Conservation (phyloP, 129 eudicot species). For the Escallonia rubra region DNA sequence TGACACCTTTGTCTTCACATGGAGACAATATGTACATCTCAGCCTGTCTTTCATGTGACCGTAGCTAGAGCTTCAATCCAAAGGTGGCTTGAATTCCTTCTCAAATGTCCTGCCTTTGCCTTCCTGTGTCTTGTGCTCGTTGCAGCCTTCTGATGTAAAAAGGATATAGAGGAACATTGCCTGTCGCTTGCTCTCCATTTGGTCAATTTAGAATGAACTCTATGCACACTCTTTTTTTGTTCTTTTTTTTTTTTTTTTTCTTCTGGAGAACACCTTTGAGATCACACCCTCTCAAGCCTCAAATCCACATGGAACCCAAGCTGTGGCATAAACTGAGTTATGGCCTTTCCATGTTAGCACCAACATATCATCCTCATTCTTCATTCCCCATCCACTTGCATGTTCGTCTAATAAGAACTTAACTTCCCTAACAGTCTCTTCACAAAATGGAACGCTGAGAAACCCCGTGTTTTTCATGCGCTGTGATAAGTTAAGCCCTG, state of each 20-base stretch:
- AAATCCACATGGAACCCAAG: conserved; percentile 63
- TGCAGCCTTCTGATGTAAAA: conserved; percentile 27
- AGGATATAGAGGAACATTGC: conserved; percentile 16
- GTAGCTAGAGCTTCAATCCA: neutral
- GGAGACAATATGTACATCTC: conserved; percentile 6
- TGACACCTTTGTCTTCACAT: conserved; percentile 17
- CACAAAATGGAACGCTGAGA: conserved; percentile 49
- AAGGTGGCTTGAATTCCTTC: neutral
- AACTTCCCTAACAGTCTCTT: conserved; percentile 60
- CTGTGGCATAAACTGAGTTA: conserved; percentile 59
- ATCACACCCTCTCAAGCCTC: conserved; percentile 26
- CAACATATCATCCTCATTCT: conserved; percentile 64
- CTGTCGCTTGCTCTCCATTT: conserved; percentile 24
- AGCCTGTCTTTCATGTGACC: conserved; percentile 13
- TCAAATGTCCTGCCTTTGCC: conserved; percentile 8
- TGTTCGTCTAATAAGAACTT: conserved; percentile 73
- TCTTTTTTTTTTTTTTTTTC: neutral
- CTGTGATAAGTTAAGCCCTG: conserved; percentile 45
- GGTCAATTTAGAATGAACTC: too few relatives aligned
- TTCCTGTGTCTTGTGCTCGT: conserved; percentile 9
- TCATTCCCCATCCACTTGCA: conserved; percentile 96
- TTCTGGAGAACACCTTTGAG: conserved; percentile 7
- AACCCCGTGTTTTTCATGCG: conserved; percentile 55
- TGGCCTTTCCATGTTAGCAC: conserved; percentile 85
- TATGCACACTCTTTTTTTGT: too few relatives aligned